phyloP scores from a whole-genome alignment of 371 early-diverging fungal species.

The Mortierella sp. region DNA sequence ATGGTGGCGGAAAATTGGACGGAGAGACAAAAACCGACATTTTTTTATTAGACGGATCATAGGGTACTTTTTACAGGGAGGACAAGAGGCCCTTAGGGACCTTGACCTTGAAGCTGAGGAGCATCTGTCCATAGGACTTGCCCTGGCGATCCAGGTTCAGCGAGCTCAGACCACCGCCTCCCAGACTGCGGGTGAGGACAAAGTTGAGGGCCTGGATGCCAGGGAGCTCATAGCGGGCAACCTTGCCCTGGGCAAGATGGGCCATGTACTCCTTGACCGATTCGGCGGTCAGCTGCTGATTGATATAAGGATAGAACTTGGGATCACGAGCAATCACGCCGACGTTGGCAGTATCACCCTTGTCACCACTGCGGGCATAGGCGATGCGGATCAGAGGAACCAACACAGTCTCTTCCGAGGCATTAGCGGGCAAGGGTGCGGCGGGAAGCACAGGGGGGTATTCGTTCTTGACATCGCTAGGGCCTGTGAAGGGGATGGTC shows the following conservation, averaged over 20 bases:
- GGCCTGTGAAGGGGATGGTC: constrained; percentile 43
- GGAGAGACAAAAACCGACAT: too few relatives aligned
- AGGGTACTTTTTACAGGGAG: constrained; percentile 56
- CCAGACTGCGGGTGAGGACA: constrained; percentile 76
- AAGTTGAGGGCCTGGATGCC: constrained; percentile 79
- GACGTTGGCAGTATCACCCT: constrained; percentile 81
- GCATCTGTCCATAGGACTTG: constrained; percentile 81
- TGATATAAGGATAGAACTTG: constrained; percentile 66
- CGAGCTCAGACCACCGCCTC: constrained; percentile 82
- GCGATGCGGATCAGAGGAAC: constrained; percentile 74
- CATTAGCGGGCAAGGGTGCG: constrained; percentile 34
- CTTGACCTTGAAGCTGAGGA: constrained; percentile 70
- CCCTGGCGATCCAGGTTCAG: constrained; percentile 80
- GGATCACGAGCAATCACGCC: constrained; percentile 79
- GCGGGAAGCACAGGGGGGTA: constrained; percentile 53
- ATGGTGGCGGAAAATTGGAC: constrained; percentile 5
- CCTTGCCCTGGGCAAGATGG: constrained; percentile 74
- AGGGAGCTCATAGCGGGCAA: constrained; percentile 76
- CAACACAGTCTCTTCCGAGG: constrained; percentile 55
- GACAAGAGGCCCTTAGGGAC: constrained; percentile 68
- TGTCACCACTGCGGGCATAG: constrained; percentile 82
- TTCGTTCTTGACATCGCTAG: constrained; percentile 43
- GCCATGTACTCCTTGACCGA: constrained; percentile 72
- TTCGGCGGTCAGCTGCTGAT: constrained; percentile 59
- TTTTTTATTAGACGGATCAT: neutral